A percentile compares a stretch with the other conserved stretches of the same genome.
These are phyloP conservation scores for Trichoderma asperelloides DNA, from an alignment of 495 filamentous ascomycete genomes.

Conservation along the genomic window DNA sequence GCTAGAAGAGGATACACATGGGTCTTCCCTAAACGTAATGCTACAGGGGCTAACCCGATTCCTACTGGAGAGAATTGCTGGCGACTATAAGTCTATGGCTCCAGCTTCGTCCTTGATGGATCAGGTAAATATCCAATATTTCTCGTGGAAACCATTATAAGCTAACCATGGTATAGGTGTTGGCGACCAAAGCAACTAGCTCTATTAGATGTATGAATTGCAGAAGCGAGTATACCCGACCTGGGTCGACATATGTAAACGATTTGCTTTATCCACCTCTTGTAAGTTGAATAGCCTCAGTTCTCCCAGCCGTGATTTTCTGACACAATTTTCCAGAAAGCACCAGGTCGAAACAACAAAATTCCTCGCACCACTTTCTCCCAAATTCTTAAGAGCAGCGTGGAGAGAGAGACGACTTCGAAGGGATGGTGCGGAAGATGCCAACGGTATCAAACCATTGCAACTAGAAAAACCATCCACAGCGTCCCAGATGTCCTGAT, in stretches of 20 bases:
- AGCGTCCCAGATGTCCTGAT: conserved; percentile 72
- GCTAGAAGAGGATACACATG: conserved; percentile 71
- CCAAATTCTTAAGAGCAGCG: conserved; percentile 73
- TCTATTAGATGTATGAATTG: conserved; percentile 77
- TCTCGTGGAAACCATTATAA: too few relatives aligned
- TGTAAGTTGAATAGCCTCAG: conserved; percentile 23
- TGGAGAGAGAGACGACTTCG: conserved; percentile 71
- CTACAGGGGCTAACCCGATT: conserved; percentile 73
- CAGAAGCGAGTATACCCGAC: conserved; percentile 61
- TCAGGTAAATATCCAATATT: conserved; percentile 22
- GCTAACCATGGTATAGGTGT: conserved; percentile 11
- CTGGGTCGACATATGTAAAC: conserved; percentile 62
- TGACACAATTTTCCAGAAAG: conserved; percentile 23
- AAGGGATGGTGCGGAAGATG: conserved; percentile 89
- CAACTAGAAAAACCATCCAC: conserved; percentile 69
- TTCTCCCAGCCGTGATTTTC: neutral
- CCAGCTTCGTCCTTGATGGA: conserved; percentile 52
- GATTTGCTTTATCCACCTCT: conserved; percentile 74
- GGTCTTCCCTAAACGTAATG: conserved; percentile 58
- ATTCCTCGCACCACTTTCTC: conserved; percentile 59
- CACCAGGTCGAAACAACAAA: conserved; percentile 39
- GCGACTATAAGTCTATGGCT: conserved; percentile 56
- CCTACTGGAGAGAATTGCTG: conserved; percentile 59
- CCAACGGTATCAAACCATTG: conserved; percentile 72
- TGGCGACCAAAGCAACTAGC: conserved; percentile 33